Conservation (phyloP, 148 eudicot genomes). For the Chenopodium suecicum region DNA sequence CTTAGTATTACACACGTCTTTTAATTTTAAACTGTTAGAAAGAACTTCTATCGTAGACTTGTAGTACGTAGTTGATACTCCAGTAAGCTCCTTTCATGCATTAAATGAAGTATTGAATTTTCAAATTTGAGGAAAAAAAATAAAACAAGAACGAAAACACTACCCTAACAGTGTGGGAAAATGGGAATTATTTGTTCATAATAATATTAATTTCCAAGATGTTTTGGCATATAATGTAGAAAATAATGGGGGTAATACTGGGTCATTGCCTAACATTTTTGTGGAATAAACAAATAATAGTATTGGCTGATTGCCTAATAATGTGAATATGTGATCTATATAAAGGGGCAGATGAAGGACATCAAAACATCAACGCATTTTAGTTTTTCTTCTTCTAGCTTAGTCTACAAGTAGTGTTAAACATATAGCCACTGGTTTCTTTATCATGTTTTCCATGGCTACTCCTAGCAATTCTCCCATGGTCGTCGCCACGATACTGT, state of each 20-base stretch:
- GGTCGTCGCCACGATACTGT: background rate
- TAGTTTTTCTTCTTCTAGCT: background rate
- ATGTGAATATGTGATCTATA: background rate
- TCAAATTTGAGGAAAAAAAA: background rate
- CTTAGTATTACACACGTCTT: too few species aligned
- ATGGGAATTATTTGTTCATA: background rate
- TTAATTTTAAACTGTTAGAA: background rate
- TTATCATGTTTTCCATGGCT: background rate
- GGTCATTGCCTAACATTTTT: background rate
- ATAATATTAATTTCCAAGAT: background rate
- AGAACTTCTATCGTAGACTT: too few species aligned
- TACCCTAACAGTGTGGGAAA: background rate
- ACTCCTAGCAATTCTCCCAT: background rate
- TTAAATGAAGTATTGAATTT: background rate
- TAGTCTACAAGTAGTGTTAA: too few species aligned
- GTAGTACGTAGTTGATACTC: background rate
- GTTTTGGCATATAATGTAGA: conserved; percentile 2
- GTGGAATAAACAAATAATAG: background rate
- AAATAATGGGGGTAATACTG: background rate
- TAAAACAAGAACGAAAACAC: background rate
- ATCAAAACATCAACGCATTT: background rate
- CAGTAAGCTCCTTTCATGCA: background rate
- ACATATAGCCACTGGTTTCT: background rate
- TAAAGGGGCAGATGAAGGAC: background rate
- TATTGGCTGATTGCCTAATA: background rate